Evolutionary conservation across 257 asterid genomes (phyloP).

Genomic region (Plectranthus barbatus): DNA sequence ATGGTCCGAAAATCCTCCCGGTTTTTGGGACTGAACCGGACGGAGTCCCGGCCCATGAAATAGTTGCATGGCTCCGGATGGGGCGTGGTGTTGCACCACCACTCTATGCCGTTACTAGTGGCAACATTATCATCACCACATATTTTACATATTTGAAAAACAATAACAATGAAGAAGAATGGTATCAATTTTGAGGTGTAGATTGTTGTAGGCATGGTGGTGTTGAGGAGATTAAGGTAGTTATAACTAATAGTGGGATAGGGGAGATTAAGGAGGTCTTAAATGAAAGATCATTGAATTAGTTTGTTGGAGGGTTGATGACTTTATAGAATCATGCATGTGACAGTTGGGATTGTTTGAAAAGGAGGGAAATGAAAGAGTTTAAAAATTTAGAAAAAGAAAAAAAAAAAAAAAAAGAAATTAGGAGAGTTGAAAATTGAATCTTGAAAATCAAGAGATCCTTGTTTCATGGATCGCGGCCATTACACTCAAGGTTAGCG

Average conservation of each 20-base stretch:
- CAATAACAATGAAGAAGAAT: not conserved
- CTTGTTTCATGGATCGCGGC: conserved; percentile 80
- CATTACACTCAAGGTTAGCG: conserved; percentile 41
- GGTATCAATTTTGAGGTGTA: not conserved
- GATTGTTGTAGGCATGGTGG: conserved; percentile 5
- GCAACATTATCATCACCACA: not conserved
- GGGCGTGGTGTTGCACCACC: conserved; percentile 80
- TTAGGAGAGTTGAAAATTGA: conserved; percentile 1
- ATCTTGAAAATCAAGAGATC: conserved; percentile 49
- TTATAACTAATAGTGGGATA: conserved; percentile 2
- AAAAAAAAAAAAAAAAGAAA: conserved; percentile 1
- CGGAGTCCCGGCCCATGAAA: conserved; percentile 34
- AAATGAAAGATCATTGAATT: conserved; percentile 1
- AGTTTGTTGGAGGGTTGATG: not conserved
- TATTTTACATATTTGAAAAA: not conserved
- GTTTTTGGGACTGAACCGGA: conserved; percentile 17
- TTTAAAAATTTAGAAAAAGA: no score
- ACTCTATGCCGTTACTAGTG: conserved; percentile 4
- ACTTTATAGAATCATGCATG: conserved; percentile 7
- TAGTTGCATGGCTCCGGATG: conserved; percentile 58
- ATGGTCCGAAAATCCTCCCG: conserved; percentile 46
- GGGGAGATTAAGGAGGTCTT: not conserved
- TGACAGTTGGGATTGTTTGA: conserved; percentile 31
- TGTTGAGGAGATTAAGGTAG: not conserved
- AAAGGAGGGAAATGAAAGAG: conserved; percentile 29